Percentiles rank a stretch among this genome's conserved stretches.
These are phyloP conservation scores for Eremothecium cymbalariae DNA, from an alignment of 1,139 yeast species.

Conservation along the genomic window DNA sequence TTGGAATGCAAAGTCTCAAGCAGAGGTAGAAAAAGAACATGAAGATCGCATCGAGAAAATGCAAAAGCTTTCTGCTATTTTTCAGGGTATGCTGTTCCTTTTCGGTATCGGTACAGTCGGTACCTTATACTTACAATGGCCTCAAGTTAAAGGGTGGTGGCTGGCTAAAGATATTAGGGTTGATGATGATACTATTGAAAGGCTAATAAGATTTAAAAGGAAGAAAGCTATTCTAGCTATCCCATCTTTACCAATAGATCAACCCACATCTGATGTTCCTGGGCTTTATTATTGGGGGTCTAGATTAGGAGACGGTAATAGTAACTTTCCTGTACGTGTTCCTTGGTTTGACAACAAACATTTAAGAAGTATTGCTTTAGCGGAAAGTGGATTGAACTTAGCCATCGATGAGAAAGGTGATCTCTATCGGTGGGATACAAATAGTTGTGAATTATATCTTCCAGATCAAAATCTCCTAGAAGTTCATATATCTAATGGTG, in stretches of 20 bases:
- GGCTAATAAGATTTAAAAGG: conserved; percentile 11
- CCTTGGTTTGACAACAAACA: conserved; percentile 54
- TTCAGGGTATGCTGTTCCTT: conserved; percentile 21
- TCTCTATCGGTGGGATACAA: conserved; percentile 56
- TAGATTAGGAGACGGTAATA: conserved; percentile 32
- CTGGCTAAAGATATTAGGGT: conserved; percentile 14
- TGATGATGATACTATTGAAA: conserved; percentile 17
- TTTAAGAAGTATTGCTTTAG: conserved; percentile 51
- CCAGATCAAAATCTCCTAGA: conserved; percentile 39
- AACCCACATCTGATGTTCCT: conserved; percentile 36
- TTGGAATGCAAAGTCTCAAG: conserved; percentile 17
- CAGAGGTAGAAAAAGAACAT: conserved; percentile 15
- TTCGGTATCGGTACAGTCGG: conserved; percentile 18
- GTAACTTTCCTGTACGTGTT: conserved; percentile 50
- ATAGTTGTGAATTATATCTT: conserved; percentile 20
- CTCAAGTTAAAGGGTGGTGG: conserved; percentile 24
- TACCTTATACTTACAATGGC: conserved; percentile 23
- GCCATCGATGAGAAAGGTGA: conserved; percentile 67
- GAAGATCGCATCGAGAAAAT: conserved; percentile 16
- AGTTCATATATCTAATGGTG: conserved; percentile 47
- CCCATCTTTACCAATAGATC: conserved; percentile 25
- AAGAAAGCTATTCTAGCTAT: conserved; percentile 19
- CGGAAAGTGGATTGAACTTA: conserved; percentile 44
- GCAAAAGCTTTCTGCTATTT: conserved; percentile 19
- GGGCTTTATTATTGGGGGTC: conserved; percentile 51